These are phyloP conservation scores for Populus tremula DNA, from an alignment of 345 rosid species.

Conservation along the genomic window DNA sequence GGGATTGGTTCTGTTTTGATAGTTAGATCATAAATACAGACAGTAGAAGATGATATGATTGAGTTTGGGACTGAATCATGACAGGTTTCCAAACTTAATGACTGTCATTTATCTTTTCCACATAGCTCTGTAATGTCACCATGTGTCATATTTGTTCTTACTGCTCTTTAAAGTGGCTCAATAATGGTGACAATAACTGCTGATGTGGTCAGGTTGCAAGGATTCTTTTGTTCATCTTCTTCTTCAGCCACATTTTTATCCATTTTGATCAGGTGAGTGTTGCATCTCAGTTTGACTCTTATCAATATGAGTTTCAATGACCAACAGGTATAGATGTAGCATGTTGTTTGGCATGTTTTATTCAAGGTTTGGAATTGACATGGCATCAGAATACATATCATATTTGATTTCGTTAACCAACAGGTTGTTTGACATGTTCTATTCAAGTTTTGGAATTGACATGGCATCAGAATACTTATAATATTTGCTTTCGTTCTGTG, in stretches of 20 bases:
- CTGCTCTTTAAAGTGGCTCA: neutral
- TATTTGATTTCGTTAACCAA: neutral
- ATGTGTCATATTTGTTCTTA: neutral
- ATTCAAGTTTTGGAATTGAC: neutral
- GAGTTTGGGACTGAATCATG: neutral
- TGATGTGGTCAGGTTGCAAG: conserved; percentile 58
- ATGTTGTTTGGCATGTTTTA: neutral
- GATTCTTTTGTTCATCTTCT: conserved; percentile 62
- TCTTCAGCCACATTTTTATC: conserved; percentile 53
- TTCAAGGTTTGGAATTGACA: neutral
- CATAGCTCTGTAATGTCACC: neutral
- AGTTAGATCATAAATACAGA: too few relatives aligned
- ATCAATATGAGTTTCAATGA: neutral
- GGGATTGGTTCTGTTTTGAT: too few relatives aligned
- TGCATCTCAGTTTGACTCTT: neutral
- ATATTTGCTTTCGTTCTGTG: too few relatives aligned
- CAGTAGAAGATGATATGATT: too few relatives aligned
- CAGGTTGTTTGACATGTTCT: neutral
- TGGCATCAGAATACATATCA: neutral
- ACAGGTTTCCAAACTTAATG: neutral
- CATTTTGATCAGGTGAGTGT: conserved; percentile 71
- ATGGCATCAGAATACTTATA: neutral
- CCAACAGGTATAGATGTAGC: neutral
- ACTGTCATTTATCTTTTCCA: neutral
- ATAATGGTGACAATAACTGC: neutral